Evolutionary conservation across 495 filamentous ascomycete species (phyloP).

Genomic region (Pyronema domesticum): DNA sequence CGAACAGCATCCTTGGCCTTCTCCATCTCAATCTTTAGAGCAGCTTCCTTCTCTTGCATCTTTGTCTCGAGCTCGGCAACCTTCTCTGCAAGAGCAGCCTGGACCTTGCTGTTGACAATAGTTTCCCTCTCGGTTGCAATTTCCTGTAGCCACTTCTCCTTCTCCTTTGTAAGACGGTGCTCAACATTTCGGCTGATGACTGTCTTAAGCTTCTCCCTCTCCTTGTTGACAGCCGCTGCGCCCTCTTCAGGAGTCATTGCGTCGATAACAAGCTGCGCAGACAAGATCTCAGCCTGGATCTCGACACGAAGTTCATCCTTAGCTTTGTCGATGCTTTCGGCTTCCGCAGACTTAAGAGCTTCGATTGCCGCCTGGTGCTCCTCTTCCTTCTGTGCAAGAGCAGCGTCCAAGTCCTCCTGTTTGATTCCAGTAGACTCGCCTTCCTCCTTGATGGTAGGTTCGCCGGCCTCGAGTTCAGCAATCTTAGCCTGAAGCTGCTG

Average conservation of each 20-base stretch:
- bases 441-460: neutral
- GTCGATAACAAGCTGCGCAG: neutral
- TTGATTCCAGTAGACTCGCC: neutral
- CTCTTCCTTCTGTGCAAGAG: conserved; percentile 15
- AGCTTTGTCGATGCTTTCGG: conserved; percentile 12
- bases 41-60: conserved; percentile 28
- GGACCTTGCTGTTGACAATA: conserved; percentile 32
- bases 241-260: conserved; percentile 43
- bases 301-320: conserved; percentile 13
- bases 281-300: conserved; percentile 2
- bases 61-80: conserved; percentile 24
- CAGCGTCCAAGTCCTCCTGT: conserved; percentile 13
- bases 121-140: conserved; percentile 36
- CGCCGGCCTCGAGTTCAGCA: neutral
- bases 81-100: conserved; percentile 18
- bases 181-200: conserved; percentile 24
- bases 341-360: neutral
- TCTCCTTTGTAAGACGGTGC: conserved; percentile 20
- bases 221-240: conserved; percentile 44
- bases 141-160: conserved; percentile 20
- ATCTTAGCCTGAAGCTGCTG: conserved; percentile 8
- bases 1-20: conserved; percentile 38
- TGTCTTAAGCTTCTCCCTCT: conserved; percentile 18
- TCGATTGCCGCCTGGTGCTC: conserved; percentile 16
- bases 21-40: conserved; percentile 32